phyloP scores from a whole-genome alignment of 1,139 yeast species.

The Candida sp. region DNA sequence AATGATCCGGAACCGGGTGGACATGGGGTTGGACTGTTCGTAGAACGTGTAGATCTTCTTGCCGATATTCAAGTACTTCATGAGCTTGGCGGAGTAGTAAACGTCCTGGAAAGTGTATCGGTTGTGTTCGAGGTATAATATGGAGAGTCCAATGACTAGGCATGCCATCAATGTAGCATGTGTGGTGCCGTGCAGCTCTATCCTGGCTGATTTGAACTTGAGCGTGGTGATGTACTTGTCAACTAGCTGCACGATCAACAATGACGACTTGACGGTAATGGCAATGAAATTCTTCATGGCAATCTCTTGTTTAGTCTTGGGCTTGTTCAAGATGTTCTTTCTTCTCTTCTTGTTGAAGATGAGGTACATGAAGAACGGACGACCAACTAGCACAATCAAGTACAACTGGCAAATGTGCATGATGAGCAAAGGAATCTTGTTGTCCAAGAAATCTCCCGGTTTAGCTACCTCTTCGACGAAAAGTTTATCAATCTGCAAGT shows the following conservation, averaged over 20 bases:
- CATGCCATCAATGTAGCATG: slow-evolving; percentile 18
- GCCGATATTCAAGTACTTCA: slow-evolving; percentile 16
- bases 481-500: slow-evolving; percentile 24
- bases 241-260: slow-evolving; percentile 18
- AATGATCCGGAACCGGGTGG: slow-evolving; percentile 13
- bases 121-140: slow-evolving; percentile 14
- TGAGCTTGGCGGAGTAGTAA: slow-evolving; percentile 10
- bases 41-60: slow-evolving; percentile 15
- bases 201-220: slow-evolving; percentile 12
- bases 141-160: slow-evolving; percentile 15
- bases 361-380: slow-evolving; percentile 46
- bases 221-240: slow-evolving; percentile 16
- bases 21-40: slow-evolving; percentile 12
- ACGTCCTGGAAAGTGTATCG: slow-evolving; percentile 12
- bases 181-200: slow-evolving; percentile 16
- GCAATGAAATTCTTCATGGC: slow-evolving; percentile 17
- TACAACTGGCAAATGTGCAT: slow-evolving; percentile 43
- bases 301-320: slow-evolving; percentile 14
- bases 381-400: slow-evolving; percentile 40
- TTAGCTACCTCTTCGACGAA: slow-evolving; percentile 15
- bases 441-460: slow-evolving; percentile 10
- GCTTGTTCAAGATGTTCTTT: slow-evolving; percentile 4
- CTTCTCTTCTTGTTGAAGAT: slow-evolving; percentile 10
- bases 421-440: slow-evolving; percentile 26
- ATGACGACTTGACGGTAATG: slow-evolving; percentile 18